These are phyloP conservation scores for Nitzschia sp. DNA, from an alignment of 108 stramenopile genomes.

Conservation along the genomic window DNA sequence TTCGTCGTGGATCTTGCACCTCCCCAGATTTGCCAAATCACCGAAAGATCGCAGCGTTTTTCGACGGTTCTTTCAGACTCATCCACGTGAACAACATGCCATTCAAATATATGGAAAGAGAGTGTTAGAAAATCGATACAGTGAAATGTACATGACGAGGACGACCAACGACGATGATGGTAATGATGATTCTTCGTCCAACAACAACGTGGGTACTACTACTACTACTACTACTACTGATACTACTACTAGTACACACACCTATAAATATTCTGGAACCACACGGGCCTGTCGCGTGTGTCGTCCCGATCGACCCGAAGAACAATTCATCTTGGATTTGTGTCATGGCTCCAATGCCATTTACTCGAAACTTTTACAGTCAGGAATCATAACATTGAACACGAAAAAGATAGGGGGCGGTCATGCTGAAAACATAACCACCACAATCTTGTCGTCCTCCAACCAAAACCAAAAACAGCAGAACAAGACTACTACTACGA, in stretches of 20 bases:
- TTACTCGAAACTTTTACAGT: neutral
- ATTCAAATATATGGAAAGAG: conserved; percentile 32
- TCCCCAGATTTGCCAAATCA: neutral
- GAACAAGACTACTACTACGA: neutral
- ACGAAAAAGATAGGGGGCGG: neutral
- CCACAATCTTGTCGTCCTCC: neutral
- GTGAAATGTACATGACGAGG: conserved; percentile 29
- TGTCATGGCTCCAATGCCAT: conserved; percentile 14
- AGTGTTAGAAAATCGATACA: conserved; percentile 38
- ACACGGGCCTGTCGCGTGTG: conserved; percentile 16
- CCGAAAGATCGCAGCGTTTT: conserved; percentile 21
- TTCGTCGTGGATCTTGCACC: conserved; percentile 23
- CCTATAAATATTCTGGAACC: conserved; percentile 26
- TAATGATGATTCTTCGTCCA: too few species aligned
- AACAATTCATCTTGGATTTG: conserved; percentile 20
- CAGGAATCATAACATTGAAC: neutral
- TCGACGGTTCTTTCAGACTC: conserved; percentile 27
- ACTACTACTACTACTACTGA: too few species aligned
- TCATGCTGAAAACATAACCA: neutral
- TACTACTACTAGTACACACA: too few species aligned
- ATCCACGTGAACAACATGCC: conserved; percentile 27
- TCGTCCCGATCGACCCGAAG: neutral
- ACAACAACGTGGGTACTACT: neutral
- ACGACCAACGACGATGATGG: too few species aligned
- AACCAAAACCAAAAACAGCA: too few species aligned